Base-by-base conservation (phyloP, 768 basidiomycete species). In the Pleurotus citrinopileatus region DNA sequence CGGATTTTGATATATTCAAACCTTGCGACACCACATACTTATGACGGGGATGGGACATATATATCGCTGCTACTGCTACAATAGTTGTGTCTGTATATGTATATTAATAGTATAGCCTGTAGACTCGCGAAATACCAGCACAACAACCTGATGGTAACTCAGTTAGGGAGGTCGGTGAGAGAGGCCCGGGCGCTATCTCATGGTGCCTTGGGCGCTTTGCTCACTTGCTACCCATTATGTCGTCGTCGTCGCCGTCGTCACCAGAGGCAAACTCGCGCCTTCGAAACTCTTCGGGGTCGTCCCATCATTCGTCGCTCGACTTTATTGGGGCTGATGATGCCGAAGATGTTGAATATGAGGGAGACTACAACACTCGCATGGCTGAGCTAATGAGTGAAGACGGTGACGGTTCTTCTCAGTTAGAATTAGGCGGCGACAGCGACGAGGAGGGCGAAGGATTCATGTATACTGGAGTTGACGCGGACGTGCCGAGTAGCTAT, bases 381-480 rank as follows among this genome's bases (percentile, higher is more conserved):
- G 83, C 83, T 38, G 87, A 89, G 60, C 71, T 88, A 15, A 76
- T 88, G 60, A 76, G 73, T 53, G 72, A 72, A 28, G 71, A 67
- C 22, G 77, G 67, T 25, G 71, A 73, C 15, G 73, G 68, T 19
- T 56, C 44, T 26, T 58, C 57, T 9, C 66, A 65, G 12, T 62
- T 63, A 3, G n/a, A n/a, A n/a, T n/a, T n/a, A n/a, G 69, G 66
- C 15, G 73, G 74, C 3, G 75, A 79, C 3, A 76, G 68, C 10
- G 76, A 74, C 0, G 83, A 79, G 8, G 81, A 80, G 5, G 82
- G 80, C 9, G 85, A 81, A 26, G 82, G 71, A 0, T 94, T 94
- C 60, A 56, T 91, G 25, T 94, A 93, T 63, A 75, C 76, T 25
- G 91, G 90, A 25, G 71, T 82, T 19, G 90, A 94, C 60, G 79